phyloP scores from a whole-genome alignment of 1,139 yeast genomes.

The Saccharomycopsis phalli region DNA sequence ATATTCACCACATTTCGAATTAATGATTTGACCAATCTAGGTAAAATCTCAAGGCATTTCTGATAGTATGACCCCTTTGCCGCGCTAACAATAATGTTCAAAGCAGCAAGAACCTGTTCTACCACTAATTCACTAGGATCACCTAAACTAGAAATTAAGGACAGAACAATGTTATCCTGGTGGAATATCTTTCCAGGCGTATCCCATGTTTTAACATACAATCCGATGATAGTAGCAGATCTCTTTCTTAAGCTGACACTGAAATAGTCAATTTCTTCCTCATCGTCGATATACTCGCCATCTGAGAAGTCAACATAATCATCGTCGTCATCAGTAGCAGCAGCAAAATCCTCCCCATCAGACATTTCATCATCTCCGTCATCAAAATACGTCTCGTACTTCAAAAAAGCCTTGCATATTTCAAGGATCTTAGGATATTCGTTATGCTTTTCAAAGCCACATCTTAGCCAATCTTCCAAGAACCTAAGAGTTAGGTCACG shows the following conservation, averaged over 20 bases:
- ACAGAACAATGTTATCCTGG: constrained; percentile 3
- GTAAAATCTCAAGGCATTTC: too few species aligned
- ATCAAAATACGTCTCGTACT: constrained; percentile 47
- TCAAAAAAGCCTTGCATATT: constrained; percentile 35
- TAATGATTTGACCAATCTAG: constrained; percentile 1
- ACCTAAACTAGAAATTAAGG: constrained; percentile 9
- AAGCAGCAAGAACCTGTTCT: constrained; percentile 10
- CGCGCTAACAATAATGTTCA: constrained; percentile 4
- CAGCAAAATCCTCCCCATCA: constrained; percentile 28
- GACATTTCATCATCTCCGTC: constrained; percentile 30
- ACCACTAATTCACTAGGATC: constrained; percentile 18
- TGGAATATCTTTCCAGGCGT: neutral
- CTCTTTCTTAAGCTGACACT: constrained; percentile 64
- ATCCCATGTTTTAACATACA: neutral
- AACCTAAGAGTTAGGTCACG: constrained; percentile 42
- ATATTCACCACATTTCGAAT: constrained; percentile 4
- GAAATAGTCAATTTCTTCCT: constrained; percentile 45
- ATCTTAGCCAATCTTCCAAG: constrained; percentile 29
- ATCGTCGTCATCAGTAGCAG: constrained; percentile 22
- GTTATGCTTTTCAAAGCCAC: constrained; percentile 23
- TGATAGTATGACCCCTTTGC: neutral
- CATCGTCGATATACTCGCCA: constrained; percentile 31
- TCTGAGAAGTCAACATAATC: constrained; percentile 18
- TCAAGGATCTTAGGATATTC: constrained; percentile 24
- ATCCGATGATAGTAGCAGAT: constrained; percentile 32